Evolutionary conservation across 352 stramenopile genomes (phyloP).

Genomic region (Pythium sukuiense): DNA sequence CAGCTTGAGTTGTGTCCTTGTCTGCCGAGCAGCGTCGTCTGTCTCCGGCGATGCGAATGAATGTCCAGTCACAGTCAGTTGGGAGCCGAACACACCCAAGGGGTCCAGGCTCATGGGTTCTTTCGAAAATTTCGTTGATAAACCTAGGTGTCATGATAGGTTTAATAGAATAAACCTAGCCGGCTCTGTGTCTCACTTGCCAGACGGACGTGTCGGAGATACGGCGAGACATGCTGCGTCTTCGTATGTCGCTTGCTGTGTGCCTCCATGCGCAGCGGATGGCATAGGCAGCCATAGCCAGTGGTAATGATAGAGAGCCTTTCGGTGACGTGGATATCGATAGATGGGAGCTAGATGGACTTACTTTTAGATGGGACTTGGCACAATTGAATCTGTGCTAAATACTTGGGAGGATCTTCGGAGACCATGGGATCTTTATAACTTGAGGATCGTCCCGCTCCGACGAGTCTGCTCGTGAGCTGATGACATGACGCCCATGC

Average conservation of each 20-base stretch:
- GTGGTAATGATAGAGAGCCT: too few relatives aligned
- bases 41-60: background rate
- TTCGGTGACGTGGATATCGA: too few relatives aligned
- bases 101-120: background rate
- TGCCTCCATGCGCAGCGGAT: background rate
- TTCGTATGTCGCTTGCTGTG: background rate
- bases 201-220: slow-evolving; percentile 6
- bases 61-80: background rate
- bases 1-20: background rate
- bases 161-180: background rate
- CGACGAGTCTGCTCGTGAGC: slow-evolving; percentile 11
- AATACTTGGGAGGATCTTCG: background rate
- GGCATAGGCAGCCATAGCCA: background rate
- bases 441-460: slow-evolving; percentile 13
- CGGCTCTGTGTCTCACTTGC: background rate
- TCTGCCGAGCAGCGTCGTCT: background rate
- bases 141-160: background rate
- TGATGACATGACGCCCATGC: slow-evolving; percentile 19
- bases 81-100: background rate
- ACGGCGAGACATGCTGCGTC: background rate
- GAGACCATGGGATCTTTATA: slow-evolving; percentile 3
- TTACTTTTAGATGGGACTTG: too few relatives aligned
- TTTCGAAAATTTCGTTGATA: background rate
- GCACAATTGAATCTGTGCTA: background rate
- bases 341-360: too few relatives aligned